Percentiles rank a stretch among this genome's conserved stretches.
Conservation (phyloP, 192 early-diverging fungal genomes). For the Coemansia guatemalensis region DNA sequence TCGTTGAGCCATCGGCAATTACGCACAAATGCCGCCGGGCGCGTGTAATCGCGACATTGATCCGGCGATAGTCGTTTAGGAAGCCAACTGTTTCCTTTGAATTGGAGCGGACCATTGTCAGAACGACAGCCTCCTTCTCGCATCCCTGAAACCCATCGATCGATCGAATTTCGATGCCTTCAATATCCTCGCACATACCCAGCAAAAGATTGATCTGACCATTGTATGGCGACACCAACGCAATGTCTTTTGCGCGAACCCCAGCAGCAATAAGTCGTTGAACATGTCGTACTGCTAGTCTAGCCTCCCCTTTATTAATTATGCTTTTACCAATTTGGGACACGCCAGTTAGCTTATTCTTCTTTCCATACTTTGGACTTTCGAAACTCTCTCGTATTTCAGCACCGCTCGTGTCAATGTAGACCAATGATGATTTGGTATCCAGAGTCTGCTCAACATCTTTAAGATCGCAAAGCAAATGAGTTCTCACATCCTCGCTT, state of each 20-base stretch:
- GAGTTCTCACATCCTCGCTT: neutral
- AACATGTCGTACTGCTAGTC: slow-evolving; percentile 61
- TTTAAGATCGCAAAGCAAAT: slow-evolving; percentile 2
- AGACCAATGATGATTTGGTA: slow-evolving; percentile 1
- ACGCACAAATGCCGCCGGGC: neutral
- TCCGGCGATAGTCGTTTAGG: slow-evolving; percentile 68
- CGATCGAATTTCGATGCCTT: slow-evolving; percentile 65
- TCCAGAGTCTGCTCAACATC: neutral
- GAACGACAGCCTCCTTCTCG: slow-evolving; percentile 81
- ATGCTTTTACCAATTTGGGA: slow-evolving; percentile 36
- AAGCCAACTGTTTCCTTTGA: slow-evolving; percentile 72
- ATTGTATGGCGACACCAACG: slow-evolving; percentile 78
- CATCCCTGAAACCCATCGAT: slow-evolving; percentile 86
- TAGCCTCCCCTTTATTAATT: slow-evolving; percentile 70
- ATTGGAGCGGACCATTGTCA: slow-evolving; percentile 80
- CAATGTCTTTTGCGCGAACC: slow-evolving; percentile 61
- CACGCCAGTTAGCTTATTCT: neutral
- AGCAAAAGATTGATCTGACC: slow-evolving; percentile 62
- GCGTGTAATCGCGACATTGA: slow-evolving; percentile 83
- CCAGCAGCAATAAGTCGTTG: slow-evolving; percentile 59
- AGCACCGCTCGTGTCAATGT: slow-evolving; percentile 12
- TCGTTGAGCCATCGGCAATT: neutral
- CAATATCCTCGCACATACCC: slow-evolving; percentile 39
- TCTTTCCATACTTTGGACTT: neutral
- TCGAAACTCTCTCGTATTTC: neutral